Base-by-base conservation (phyloP, 1,284 basidiomycete species). In the Sanghuangporus sanghuang region DNA sequence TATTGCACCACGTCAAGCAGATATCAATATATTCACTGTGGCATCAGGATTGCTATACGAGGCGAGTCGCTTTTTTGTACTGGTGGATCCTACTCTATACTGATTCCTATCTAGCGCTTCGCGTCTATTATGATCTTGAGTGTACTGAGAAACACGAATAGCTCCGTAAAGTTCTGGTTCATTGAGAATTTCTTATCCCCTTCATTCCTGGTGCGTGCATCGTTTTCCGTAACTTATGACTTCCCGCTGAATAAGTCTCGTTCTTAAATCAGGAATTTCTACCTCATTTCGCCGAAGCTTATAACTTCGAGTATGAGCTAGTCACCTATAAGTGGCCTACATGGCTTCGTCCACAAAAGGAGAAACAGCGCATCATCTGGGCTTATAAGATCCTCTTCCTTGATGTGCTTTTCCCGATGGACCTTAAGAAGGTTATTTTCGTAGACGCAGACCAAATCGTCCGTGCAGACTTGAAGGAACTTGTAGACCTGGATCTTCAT, bases 301-400 rank as follows among this genome's bases (percentile, higher is more conserved):
- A 99, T 71, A 85, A 87, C 46, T 99, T 99, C 82, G 84, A 96
- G 71, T 97, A 98, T 73, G 96, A 98, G 73, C 83, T 99, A 11
- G 92, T 99, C 62, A 98, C 96, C 0, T 99, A 98, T 80, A 98
- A 97, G 71, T 99, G 96, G 96, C 97, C 96, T 0, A 90, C 91
- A 2, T 99, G 96, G 96, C 81, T 99, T 12, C 90, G 95, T n/a
- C 85, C 86, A 9, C 96, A 98, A 74, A 95, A 88, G 62, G 96
- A 99, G 77, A 99, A 99, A 75, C 96, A 99, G 75, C 85, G 96
- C 21, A 92, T 95, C 63, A 99, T 99, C 70, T 99, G 96, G 96
- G 97, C 93, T n/a, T 98, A 98, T 82, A 99, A 99, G 78, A 99
- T 99, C 67, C 85, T 99, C 44, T 99, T 99, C 84, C 85, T 99